Base-by-base conservation (phyloP, 2,329 filamentous ascomycete genomes). In the Sporothrix inflata region DNA sequence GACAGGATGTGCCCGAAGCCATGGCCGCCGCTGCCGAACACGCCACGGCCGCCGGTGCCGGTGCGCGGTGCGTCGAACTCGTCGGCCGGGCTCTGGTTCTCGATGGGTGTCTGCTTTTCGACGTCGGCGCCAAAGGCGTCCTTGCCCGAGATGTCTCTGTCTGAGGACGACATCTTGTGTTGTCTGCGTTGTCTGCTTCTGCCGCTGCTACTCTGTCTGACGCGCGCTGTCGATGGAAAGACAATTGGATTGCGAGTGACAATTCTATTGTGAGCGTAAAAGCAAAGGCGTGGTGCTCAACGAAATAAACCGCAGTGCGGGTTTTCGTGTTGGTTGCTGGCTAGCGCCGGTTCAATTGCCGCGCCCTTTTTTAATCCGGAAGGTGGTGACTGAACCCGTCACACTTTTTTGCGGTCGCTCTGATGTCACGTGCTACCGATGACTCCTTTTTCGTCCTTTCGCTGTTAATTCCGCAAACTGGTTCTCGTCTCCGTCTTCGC, bases 1-100 rank as follows among this genome's bases (percentile, higher is more conserved):
- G 73, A 68, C 51, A 80, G 73, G 38, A 79, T 72, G 53, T 76
- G 16, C 14, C 61, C n/a, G 45, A 71, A 21, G n/a, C 42, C 53
- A 14, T 30, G 11, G 24, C 53, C n/a, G 34, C 45, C n/a, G 30
- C 4, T 19, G 9, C 30, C 68, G n/a, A 67, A 49, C 40, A 63
- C 27, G 49, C 42, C 74, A 5, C 79, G 53, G 16, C 76, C 76
- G 24, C 75, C 74, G 42, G 76, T 66, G 55, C 73, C 69, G 4
- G 61, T 42, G 21, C 24, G 55, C 6, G 7, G n/a, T 24, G 57
- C 42, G 1, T 57, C 53, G 30, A 21, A 3, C 11, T 70, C 63
- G 21, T 60, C 57, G 16, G 40, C 53, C 6, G 55, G 49, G 21
- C n/a, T 16, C 0, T 63, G 16, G 16, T 11, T 63, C 5, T 72